phyloP scores from a whole-genome alignment of 2,329 filamentous ascomycete species.

The Aspergillus flavus region DNA sequence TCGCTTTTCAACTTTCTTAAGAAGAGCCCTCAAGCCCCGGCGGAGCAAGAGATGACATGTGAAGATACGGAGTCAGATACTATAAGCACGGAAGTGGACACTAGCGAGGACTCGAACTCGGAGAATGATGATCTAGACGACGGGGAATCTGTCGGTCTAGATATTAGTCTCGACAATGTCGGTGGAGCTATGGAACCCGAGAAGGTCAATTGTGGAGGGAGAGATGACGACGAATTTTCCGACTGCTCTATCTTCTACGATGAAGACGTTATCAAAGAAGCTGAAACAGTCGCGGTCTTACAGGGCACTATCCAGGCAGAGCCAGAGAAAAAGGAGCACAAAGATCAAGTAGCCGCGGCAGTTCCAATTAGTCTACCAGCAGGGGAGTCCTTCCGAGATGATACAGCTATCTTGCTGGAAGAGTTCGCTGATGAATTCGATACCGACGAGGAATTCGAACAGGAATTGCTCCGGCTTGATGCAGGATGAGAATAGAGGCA shows the following conservation, averaged over 20 bases:
- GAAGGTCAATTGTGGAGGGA: constrained; percentile 3
- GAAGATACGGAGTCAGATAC: constrained; percentile 16
- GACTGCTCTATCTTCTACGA: constrained; percentile 38
- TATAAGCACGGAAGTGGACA: constrained; percentile 21
- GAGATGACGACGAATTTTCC: constrained; percentile 36
- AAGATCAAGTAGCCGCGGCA: not conserved
- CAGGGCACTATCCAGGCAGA: not conserved
- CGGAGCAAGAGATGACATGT: constrained; percentile 9
- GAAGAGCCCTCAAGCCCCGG: constrained; percentile 5
- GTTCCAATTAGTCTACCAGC: constrained; percentile 13
- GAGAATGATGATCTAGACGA: constrained; percentile 25
- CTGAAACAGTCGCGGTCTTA: constrained; percentile 19
- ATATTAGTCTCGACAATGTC: not conserved
- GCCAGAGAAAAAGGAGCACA: constrained; percentile 2
- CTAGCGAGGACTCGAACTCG: constrained; percentile 5
- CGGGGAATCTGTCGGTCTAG: constrained; percentile 1
- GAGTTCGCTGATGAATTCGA: constrained; percentile 25
- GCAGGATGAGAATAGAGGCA: constrained; percentile 13
- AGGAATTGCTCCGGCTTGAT: constrained; percentile 21
- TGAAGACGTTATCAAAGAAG: constrained; percentile 30
- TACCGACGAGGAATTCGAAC: constrained; percentile 23
- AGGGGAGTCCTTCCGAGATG: constrained; percentile 37
- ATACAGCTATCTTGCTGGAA: constrained; percentile 35
- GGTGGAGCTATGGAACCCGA: constrained; percentile 1
- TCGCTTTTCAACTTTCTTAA: constrained; percentile 36